These are phyloP conservation scores for Darksidea phi DNA, from an alignment of 495 filamentous ascomycete species.

Conservation along the genomic window DNA sequence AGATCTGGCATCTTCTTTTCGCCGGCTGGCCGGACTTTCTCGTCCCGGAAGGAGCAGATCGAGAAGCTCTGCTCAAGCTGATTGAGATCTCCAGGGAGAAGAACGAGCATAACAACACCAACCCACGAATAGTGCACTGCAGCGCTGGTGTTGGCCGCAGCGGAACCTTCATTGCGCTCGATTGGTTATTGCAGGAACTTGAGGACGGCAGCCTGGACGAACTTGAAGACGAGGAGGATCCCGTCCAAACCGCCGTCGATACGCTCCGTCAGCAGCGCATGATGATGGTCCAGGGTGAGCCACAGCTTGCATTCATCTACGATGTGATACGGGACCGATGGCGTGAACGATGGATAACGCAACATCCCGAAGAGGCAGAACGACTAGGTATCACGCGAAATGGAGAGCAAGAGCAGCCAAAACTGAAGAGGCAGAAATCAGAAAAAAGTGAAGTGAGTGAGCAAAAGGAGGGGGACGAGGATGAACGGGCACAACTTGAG, in stretches of 20 bases:
- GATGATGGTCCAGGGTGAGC: slow-evolving; percentile 92
- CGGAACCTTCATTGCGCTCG: slow-evolving; percentile 93
- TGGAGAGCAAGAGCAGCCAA: background rate
- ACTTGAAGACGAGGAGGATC: slow-evolving; percentile 51
- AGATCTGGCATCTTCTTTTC: slow-evolving; percentile 87
- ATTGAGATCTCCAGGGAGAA: slow-evolving; percentile 73
- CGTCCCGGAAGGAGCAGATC: slow-evolving; percentile 76
- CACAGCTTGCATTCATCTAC: slow-evolving; percentile 88
- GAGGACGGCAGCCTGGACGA: slow-evolving; percentile 67
- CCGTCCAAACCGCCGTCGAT: slow-evolving; percentile 74
- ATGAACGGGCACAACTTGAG: slow-evolving; percentile 22
- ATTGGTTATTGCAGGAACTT: slow-evolving; percentile 80
- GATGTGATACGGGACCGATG: slow-evolving; percentile 75
- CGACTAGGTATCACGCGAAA: slow-evolving; percentile 3
- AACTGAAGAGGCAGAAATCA: slow-evolving; percentile 11
- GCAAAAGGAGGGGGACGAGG: slow-evolving; percentile 19
- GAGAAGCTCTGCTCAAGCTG: slow-evolving; percentile 72
- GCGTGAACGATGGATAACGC: slow-evolving; percentile 33
- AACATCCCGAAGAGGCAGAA: slow-evolving; percentile 28
- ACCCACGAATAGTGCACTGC: slow-evolving; percentile 88
- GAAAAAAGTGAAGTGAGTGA: slow-evolving; percentile 6
- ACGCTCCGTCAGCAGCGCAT: slow-evolving; percentile 81
- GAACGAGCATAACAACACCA: slow-evolving; percentile 57
- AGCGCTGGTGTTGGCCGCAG: slow-evolving; percentile 91
- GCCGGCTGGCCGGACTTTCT: slow-evolving; percentile 92